phyloP scores from a whole-genome alignment of 768 basidiomycete species.

The Russula emetica region DNA sequence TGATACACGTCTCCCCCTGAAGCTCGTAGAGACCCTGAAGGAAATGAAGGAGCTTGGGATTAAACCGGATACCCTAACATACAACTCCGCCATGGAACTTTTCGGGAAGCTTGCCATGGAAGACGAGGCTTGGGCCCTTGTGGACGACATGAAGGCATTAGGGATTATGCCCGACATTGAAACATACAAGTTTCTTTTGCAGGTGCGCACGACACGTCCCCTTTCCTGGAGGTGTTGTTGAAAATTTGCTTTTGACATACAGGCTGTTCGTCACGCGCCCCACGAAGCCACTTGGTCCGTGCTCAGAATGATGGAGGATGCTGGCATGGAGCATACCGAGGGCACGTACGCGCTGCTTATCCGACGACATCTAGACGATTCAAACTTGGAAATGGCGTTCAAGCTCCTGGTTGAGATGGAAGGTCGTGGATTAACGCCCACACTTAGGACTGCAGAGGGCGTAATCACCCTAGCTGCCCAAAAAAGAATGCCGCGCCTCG shows the following conservation, averaged over 20 bases:
- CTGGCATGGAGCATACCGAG: constrained; percentile 47
- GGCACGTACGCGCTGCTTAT: constrained; percentile 54
- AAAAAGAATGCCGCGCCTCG: constrained; percentile 56
- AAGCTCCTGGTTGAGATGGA: constrained; percentile 60
- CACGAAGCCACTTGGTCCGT: constrained; percentile 38
- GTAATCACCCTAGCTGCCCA: constrained; percentile 54
- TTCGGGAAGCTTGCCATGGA: constrained; percentile 39
- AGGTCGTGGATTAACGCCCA: constrained; percentile 45
- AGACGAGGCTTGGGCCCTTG: constrained; percentile 42
- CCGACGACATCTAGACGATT: constrained; percentile 40
- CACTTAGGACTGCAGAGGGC: constrained; percentile 45
- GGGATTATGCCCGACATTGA: constrained; percentile 49
- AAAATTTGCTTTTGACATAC: constrained; percentile 16
- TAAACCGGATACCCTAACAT: constrained; percentile 23
- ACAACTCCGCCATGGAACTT: constrained; percentile 36
- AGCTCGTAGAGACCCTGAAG: constrained; percentile 13
- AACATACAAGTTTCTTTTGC: constrained; percentile 56
- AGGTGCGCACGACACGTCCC: constrained; percentile 39
- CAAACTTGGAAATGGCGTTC: constrained; percentile 64
- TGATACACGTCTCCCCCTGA: not conserved
- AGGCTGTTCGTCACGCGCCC: constrained; percentile 34
- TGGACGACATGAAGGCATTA: constrained; percentile 54
- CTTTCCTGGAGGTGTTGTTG: constrained; percentile 36
- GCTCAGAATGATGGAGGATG: constrained; percentile 51
- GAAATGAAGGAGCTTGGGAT: constrained; percentile 22